Base-by-base conservation (phyloP, 305 asterid species). In the Rubia occidens region DNA sequence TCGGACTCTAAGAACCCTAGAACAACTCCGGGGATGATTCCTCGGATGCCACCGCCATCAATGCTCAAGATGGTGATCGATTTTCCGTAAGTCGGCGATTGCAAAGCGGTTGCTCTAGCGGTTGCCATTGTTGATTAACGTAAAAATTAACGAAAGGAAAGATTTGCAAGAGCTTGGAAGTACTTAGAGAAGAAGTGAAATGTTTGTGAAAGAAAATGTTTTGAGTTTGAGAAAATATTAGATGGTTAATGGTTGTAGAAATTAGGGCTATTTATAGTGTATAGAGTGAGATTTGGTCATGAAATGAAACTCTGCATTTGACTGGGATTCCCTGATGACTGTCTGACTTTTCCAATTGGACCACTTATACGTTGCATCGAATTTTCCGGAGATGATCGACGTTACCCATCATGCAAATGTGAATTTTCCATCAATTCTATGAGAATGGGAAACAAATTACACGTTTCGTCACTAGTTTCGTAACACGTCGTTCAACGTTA, bases 11-110 rank as follows among this genome's bases (percentile, higher is more conserved):
- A 74, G 69, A 72, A 75, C 15, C 15, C 78, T 17, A 83, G 84
- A 11, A 83, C 73, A 5, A 73, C 77, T 11, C 78, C 86, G 3
- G 86, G 88, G 51, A 83, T 81, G 60, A 83, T 68, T 68, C 85
- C 85, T 68, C 84, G 67, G 17, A 81, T 37, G 5, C 87, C 87
- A 63, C 87, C 85, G 9, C 88, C 88, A 63, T 83, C 84, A 29
- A 83, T 81, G 68, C 82, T 77, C 13, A 83, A 78, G 67, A 83
- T 35, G 26, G 78, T 71, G 51, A 81, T 56, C 15, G 67, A 40
- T 11, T 77, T 76, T 24, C 83, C 83, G 11, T 64, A 74, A 32
- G 78, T 70, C 67, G 72, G 73, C 4, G 77, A 45, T 37, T 73
- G 69, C 24, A 67, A 60, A 8, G 54, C 54, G 3, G 35, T 13